Conservation (phyloP, 495 filamentous ascomycete species). For the Schizothecium vesticola region DNA sequence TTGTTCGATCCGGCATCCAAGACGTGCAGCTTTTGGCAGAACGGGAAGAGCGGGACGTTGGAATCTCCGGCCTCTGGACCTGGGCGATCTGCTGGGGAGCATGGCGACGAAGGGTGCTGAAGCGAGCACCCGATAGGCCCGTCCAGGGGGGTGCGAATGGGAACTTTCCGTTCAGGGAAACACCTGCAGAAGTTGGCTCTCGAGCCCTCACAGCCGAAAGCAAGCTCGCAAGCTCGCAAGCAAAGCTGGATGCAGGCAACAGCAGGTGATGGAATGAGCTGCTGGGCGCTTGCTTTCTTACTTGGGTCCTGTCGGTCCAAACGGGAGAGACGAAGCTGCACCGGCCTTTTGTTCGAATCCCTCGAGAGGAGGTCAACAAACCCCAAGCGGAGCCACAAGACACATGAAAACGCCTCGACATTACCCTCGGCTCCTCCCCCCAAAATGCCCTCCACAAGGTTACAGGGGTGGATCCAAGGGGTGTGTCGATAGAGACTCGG, state of each 20-base stretch:
- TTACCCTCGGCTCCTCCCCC: background rate
- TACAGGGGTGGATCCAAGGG: background rate
- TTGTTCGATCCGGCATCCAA: background rate
- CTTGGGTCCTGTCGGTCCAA: background rate
- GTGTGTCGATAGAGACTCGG: background rate
- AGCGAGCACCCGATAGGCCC: constrained; percentile 16
- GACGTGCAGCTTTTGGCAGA: background rate
- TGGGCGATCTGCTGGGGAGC: background rate
- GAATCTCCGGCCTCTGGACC: background rate
- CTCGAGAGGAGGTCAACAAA: background rate
- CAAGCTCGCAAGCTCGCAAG: background rate
- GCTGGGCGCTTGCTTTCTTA: constrained; percentile 1
- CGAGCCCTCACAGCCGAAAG: constrained; percentile 10
- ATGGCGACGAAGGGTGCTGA: background rate
- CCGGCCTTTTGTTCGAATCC: background rate
- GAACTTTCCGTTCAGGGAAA: constrained; percentile 9
- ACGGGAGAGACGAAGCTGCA: background rate
- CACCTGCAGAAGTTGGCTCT: constrained; percentile 11
- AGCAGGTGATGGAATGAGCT: background rate
- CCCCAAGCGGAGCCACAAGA: background rate
- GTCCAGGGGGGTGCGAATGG: background rate
- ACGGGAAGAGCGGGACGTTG: background rate
- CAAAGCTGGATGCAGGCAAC: constrained; percentile 4
- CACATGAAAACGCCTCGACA: background rate
- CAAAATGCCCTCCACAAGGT: background rate